Evolutionary conservation across 345 rosid species (phyloP).

Genomic region (Geranium rotundifolium): DNA sequence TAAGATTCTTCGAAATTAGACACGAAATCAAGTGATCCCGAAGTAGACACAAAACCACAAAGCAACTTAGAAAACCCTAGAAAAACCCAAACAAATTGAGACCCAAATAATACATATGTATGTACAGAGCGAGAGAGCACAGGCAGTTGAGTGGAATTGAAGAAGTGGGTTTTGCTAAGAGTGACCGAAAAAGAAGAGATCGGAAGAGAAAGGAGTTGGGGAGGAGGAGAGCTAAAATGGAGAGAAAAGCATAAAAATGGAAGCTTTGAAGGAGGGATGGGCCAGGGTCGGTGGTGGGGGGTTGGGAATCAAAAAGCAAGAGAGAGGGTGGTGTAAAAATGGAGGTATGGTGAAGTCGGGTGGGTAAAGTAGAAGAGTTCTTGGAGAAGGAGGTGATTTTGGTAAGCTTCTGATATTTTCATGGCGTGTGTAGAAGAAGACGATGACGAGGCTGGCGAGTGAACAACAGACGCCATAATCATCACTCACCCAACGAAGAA

Average conservation of each 20-base stretch:
- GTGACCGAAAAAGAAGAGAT: not conserved
- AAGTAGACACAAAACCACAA: slow-evolving; percentile 20
- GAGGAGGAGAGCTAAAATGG: not conserved
- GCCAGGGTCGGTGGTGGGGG: slow-evolving; percentile 2
- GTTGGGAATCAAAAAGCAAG: not conserved
- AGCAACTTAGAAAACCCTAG: slow-evolving; percentile 25
- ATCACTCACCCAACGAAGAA: too few relatives aligned
- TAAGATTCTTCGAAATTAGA: slow-evolving; percentile 1
- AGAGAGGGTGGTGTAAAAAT: not conserved
- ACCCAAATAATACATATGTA: slow-evolving; percentile 14
- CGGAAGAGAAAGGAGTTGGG: not conserved
- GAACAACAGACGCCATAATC: not conserved
- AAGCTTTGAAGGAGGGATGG: not conserved
- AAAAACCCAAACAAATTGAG: slow-evolving; percentile 27
- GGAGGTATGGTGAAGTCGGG: not conserved
- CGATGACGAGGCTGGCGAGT: not conserved
- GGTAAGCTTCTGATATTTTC: not conserved
- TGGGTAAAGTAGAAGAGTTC: too few relatives aligned
- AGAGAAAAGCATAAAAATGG: not conserved
- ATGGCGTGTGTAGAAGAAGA: not conserved
- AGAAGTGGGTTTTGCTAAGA: not conserved
- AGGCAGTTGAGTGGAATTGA: slow-evolving; percentile 4
- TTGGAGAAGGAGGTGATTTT: not conserved
- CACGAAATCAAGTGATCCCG: slow-evolving; percentile 17
- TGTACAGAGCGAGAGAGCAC: not conserved